Evolutionary conservation across 129 eudicot genomes (phyloP), one percentile per base, ranked within the genome.

Genomic region (Chrysanthemum seticuspe): DNA sequence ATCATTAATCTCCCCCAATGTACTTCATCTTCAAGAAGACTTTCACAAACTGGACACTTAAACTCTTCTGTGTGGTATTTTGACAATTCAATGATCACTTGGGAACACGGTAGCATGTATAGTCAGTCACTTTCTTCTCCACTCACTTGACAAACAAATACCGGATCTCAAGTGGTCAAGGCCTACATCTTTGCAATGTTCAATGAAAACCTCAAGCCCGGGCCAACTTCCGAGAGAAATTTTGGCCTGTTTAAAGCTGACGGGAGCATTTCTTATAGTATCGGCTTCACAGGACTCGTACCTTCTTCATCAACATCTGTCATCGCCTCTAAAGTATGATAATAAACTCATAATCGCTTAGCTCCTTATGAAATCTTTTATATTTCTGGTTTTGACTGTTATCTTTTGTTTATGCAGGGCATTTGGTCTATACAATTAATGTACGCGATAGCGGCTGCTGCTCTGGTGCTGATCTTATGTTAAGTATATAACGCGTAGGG

Each of bases 191-290:
- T 94, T 62, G 99, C 99, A 11, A 50, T 94, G 88, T 94, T 94
- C 15, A 94, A 94, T 40, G 99, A 94, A 69, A 86, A 94, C 50
- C 79, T 83, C 79, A 94, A 94, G 84, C 89, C 96, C 0, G 99
- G 99, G 56, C 97, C 99, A 12, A 94, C 93, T 14, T 94, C 99
- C 12, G 99, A 94, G 85, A 86, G 99, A 68, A 90, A 90, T 74
- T 94, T 90, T 52, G 97, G 99, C 15, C 18, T 90, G 72, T 90
- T 94, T 49, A 94, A 90, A 82, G 89, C 93, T 13, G 99, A 88
- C 52, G 99, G 99, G 53, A 90, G 99, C 64, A 67, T 72, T 79
- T 25, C 97, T 7, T 90, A 94, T 56, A 76, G 70, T 76, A 86
- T 94, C 77, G 97, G 99, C 57, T 90, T 94, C 72, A 86, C 83